These are phyloP conservation scores for Colletotrichum falcatum DNA, from an alignment of 2,329 filamentous ascomycete genomes.

Conservation along the genomic window DNA sequence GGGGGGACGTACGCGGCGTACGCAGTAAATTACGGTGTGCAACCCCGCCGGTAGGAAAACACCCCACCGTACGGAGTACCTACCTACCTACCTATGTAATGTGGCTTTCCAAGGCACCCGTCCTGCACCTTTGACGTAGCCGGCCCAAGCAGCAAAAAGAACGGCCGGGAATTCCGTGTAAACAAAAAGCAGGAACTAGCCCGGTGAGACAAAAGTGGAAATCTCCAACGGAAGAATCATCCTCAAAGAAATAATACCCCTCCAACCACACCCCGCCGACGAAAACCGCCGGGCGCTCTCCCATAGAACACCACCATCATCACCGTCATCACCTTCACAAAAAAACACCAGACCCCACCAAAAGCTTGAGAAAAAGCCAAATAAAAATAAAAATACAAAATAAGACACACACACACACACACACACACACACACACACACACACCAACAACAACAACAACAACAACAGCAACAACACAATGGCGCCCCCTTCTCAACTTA, in stretches of 20 bases:
- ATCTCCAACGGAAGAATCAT: neutral
- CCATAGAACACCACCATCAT: neutral
- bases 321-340: neutral
- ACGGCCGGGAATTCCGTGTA: constrained; percentile 34
- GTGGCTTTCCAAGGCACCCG: constrained; percentile 34
- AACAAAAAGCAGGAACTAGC: constrained; percentile 36
- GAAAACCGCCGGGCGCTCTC: neutral
- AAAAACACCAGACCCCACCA: constrained; percentile 2
- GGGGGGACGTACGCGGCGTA: no score
- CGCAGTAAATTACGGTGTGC: neutral
- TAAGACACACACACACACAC: no score
- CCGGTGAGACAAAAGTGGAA: constrained; percentile 17
- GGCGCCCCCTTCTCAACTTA: constrained; percentile 80
- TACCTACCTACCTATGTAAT: constrained; percentile 3
- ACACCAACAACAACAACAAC: neutral
- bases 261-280: neutral
- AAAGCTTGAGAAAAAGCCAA: constrained; percentile 3
- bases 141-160: constrained; percentile 21
- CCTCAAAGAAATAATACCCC: neutral
- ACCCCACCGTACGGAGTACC: no score
- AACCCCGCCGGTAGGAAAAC: constrained; percentile 26
- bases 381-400: neutral
- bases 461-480: constrained; percentile 60
- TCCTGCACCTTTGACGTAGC: constrained; percentile 31
- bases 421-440: no score